These are phyloP conservation scores for Yamadazyma conglobata DNA, from an alignment of 1,139 yeast genomes.

Conservation along the genomic window DNA sequence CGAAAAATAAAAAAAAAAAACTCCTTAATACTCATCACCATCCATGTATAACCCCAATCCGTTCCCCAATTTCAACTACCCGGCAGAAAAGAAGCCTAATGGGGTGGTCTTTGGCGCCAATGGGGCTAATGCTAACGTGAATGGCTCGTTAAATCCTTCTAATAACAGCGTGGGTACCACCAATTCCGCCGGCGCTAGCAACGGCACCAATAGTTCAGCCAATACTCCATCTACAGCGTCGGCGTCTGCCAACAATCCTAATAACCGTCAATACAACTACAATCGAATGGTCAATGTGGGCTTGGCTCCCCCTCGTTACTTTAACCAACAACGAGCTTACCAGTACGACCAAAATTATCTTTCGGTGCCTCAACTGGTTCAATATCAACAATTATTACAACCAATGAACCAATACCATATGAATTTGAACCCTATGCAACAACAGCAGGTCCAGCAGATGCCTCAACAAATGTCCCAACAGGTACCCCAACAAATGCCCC, in stretches of 20 bases:
- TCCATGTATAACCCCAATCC: constrained; percentile 5
- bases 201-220: no score
- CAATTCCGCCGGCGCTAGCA: constrained; percentile 1
- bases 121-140: background rate
- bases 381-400: constrained; percentile 10
- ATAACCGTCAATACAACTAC: constrained; percentile 2
- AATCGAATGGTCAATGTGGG: constrained; percentile 3
- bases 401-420: constrained; percentile 14
- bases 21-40: constrained; percentile 4
- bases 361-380: constrained; percentile 3
- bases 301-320: constrained; percentile 3
- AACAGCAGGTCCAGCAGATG: constrained; percentile 12
- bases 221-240: constrained; percentile 1
- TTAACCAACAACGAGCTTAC: constrained; percentile 3
- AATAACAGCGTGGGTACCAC: background rate
- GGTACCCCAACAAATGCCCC: constrained; percentile 1
- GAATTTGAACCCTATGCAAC: constrained; percentile 12
- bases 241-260: constrained; percentile 1
- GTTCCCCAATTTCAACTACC: constrained; percentile 3
- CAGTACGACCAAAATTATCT: constrained; percentile 2
- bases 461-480: constrained; percentile 2
- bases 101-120: background rate
- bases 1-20: constrained; percentile 2
- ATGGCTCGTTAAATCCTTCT: constrained; percentile 1
- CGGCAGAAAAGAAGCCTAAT: constrained; percentile 2